Percentiles rank a stretch among this genome's conserved stretches.
These are phyloP conservation scores for Kingdonia uniflora DNA, from an alignment of 164 flowering plant species.

Conservation along the genomic window DNA sequence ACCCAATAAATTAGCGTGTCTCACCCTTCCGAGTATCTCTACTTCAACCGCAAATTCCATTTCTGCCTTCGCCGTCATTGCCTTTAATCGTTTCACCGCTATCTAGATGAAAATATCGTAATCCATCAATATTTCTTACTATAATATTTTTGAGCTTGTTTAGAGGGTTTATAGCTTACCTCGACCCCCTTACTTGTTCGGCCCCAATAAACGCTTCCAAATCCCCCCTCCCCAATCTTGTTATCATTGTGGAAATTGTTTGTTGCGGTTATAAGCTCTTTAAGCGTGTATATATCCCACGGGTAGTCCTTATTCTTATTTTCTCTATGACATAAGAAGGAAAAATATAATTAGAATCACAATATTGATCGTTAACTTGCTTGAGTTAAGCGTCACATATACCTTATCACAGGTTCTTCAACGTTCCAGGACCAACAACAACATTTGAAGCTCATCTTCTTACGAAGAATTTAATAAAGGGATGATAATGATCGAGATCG, in stretches of 20 bases:
- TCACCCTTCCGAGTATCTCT: constrained; percentile 69
- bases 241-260: constrained; percentile 54
- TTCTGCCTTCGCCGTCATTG: constrained; percentile 58
- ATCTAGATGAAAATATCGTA: too few relatives aligned
- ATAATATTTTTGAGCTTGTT: too few relatives aligned
- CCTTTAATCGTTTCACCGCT: constrained; percentile 60
- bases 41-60: constrained; percentile 83
- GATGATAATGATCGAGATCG: background rate
- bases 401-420: constrained; percentile 20
- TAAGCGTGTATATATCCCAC: constrained; percentile 55
- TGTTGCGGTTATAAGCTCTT: constrained; percentile 60
- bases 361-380: background rate
- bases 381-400: background rate
- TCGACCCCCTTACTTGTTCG: constrained; percentile 52
- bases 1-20: constrained; percentile 59
- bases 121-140: too few relatives aligned
- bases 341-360: background rate
- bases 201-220: constrained; percentile 79
- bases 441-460: constrained; percentile 17
- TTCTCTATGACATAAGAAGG: constrained; percentile 10
- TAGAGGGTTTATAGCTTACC: too few relatives aligned
- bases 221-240: constrained; percentile 78
- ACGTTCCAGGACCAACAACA: constrained; percentile 18
- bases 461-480: background rate
- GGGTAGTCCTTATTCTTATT: constrained; percentile 34